Percentiles rank a stretch among this genome's conserved stretches.
Evolutionary conservation across 805 yeast genomes (phyloP).

Genomic region (Schizosaccharomyces japonicus): DNA sequence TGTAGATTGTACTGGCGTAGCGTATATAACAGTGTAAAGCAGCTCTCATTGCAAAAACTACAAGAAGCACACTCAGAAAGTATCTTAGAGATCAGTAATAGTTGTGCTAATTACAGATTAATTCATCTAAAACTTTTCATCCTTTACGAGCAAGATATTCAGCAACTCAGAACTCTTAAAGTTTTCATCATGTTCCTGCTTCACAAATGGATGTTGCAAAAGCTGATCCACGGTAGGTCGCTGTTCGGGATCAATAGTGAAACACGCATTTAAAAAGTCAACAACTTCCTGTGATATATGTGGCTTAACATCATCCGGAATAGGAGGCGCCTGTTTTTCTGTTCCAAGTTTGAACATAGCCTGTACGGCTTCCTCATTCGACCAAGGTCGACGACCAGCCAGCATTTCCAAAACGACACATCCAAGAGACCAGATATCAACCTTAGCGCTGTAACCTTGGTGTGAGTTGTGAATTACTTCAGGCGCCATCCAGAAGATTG

Average conservation of each 20-base stretch:
- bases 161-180: background rate
- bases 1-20: no score
- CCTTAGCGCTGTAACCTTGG: slow-evolving; percentile 91
- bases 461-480: slow-evolving; percentile 66
- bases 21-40: no score
- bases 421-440: slow-evolving; percentile 94
- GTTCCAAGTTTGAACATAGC: slow-evolving; percentile 69
- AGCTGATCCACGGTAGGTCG: slow-evolving; percentile 69
- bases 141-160: no score
- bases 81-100: no score
- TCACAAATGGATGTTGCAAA: slow-evolving; percentile 26
- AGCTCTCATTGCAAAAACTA: no score
- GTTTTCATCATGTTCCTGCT: background rate
- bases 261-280: slow-evolving; percentile 53
- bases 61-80: no score
- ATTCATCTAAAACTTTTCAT: no score
- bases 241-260: slow-evolving; percentile 48
- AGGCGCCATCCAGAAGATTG: slow-evolving; percentile 99
- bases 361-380: slow-evolving; percentile 78
- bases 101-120: no score
- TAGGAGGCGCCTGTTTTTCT: slow-evolving; percentile 63
- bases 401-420: slow-evolving; percentile 94
- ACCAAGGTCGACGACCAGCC: slow-evolving; percentile 95
- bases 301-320: slow-evolving; percentile 64
- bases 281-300: slow-evolving; percentile 40